Base-by-base conservation (phyloP, 805 yeast genomes). In the Metschnikowia kunwiensis region DNA sequence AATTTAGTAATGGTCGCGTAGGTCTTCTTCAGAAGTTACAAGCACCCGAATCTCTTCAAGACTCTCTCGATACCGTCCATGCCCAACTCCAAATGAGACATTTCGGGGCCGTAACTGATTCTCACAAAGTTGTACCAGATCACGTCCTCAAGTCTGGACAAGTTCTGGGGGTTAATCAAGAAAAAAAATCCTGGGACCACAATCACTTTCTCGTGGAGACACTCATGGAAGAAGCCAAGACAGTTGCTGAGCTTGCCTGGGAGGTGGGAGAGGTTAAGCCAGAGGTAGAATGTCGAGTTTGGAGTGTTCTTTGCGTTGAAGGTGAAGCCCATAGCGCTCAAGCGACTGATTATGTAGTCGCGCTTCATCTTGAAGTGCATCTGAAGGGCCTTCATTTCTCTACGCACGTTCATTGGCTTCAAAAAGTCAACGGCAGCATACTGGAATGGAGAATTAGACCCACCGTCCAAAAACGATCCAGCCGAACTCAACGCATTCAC, bases 161-260 rank as follows among this genome's bases (percentile, higher is more conserved):
- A 63, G 52, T 68, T 68, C 40, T 67, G 70, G 4, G 82, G 82
- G 44, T 77, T 77, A 44, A 77, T 65, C 51, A 77, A 75, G 52
- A 77, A 77, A 61, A 77, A 77, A 44, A 77, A 76, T 2, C 82
- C 82, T 3, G 82, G 82, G 13, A 77, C 82, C 21, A 74, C 71
- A 50, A 77, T 77, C 9, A 75, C 78, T 47, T 70, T 70, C 46
- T 76, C 80, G 48, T 75, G 80, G 27, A 77, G 58, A 42, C 79
- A 75, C 54, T 77, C 82, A 51, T 77, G 82, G 69, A 77, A 77
- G 48, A 77, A 77, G 0, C 82, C 82, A 27, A 77, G 63, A 50
- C 80, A 74, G 49, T 76, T 77, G 30, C 74, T 62, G 34, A 77
- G 57, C 53, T 77, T 77, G 1, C 75, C 74, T 1, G 81, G 81